phyloP scores from a whole-genome alignment of 73 alveolate species.

The Tetrahymena borealis region DNA sequence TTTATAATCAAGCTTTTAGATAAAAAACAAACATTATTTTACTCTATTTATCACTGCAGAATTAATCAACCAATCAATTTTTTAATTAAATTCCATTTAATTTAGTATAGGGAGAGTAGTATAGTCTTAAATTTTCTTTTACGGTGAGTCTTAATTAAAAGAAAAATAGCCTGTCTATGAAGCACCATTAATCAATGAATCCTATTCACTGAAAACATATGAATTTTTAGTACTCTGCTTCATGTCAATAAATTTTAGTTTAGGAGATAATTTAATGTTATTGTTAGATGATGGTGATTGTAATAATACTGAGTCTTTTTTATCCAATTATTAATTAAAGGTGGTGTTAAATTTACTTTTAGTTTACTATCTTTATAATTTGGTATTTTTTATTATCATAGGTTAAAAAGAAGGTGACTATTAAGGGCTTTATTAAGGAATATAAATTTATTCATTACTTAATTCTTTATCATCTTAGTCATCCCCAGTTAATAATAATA shows the following conservation, averaged over 20 bases:
- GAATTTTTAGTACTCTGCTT: no score
- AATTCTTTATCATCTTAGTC: not conserved
- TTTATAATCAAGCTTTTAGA: no score
- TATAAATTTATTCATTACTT: not conserved
- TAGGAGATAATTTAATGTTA: no score
- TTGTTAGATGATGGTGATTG: no score
- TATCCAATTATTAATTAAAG: not conserved
- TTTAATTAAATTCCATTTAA: not conserved
- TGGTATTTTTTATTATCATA: not conserved
- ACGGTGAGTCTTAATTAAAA: not conserved
- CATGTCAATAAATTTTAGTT: not conserved
- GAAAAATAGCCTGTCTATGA: not conserved
- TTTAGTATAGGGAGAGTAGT: not conserved
- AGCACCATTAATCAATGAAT: not conserved
- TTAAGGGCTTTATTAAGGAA: not conserved
- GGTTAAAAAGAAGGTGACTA: not conserved
- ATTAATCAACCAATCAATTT: not conserved
- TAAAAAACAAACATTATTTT: not conserved
- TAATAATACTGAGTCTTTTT: not conserved
- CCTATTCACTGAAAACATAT: no score
- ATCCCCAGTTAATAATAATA: not conserved
- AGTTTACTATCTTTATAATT: not conserved
- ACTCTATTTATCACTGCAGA: not conserved
- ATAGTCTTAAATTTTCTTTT: not conserved
- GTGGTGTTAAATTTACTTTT: not conserved